Percentiles rank a stretch among this genome's conserved stretches.
Evolutionary conservation across 2,329 filamentous ascomycete genomes (phyloP).

Genomic region (Microsporum canis): DNA sequence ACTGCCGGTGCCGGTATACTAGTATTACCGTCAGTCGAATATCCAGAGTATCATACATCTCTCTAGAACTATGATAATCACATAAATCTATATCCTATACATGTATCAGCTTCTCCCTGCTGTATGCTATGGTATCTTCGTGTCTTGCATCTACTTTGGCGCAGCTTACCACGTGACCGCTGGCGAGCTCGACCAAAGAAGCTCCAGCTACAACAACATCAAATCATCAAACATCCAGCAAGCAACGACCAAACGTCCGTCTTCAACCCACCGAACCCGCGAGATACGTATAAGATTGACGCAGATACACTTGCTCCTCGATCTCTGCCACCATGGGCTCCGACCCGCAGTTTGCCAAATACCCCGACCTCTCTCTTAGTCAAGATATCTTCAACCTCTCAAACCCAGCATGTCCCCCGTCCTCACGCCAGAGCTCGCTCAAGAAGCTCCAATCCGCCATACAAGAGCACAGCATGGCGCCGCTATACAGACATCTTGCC

Average conservation of each 20-base stretch:
- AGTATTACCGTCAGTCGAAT: no score
- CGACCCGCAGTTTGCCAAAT: conserved; percentile 55
- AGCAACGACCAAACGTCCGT: conserved; percentile 9
- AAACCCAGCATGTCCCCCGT: conserved; percentile 45
- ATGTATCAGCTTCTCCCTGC: no score
- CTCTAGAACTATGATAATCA: no score
- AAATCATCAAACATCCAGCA: conserved; percentile 17
- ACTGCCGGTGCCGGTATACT: no score
- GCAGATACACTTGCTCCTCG: conserved; percentile 6
- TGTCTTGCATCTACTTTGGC: background rate
- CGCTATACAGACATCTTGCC: conserved; percentile 54
- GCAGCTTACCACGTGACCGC: background rate
- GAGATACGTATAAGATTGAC: background rate
- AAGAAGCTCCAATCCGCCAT: conserved; percentile 54
- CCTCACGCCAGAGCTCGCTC: conserved; percentile 46
- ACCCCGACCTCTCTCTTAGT: conserved; percentile 51
- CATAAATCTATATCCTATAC: no score
- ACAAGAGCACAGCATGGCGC: conserved; percentile 54
- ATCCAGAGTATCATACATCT: no score
- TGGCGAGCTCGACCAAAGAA: background rate
- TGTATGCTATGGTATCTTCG: no score
- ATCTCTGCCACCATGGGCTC: conserved; percentile 38
- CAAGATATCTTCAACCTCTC: conserved; percentile 59
- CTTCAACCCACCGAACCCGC: background rate
- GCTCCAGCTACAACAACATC: conserved; percentile 15